A percentile compares a stretch with the other conserved stretches of the same genome.
phyloP scores from a whole-genome alignment of 2,329 filamentous ascomycete genomes.

The Pseudogymnoascus sp. region DNA sequence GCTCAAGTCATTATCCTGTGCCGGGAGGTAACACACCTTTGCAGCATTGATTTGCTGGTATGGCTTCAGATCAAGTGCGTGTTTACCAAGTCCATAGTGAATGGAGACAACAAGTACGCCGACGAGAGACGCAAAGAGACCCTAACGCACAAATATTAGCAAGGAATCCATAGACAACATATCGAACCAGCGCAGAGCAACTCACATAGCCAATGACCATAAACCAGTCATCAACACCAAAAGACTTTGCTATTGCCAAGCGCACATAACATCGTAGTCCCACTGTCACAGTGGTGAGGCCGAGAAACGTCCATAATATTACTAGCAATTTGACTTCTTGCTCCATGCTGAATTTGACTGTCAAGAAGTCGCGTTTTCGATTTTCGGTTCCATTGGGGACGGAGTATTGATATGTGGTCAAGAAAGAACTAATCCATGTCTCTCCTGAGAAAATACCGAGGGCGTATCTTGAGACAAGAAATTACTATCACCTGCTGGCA shows the following conservation, averaged over 20 bases:
- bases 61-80: slow-evolving; percentile 11
- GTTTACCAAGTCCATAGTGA: slow-evolving; percentile 17
- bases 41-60: slow-evolving; percentile 12
- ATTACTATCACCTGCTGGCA: background rate
- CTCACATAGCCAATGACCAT: slow-evolving; percentile 16
- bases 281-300: slow-evolving; percentile 15
- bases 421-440: background rate
- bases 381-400: background rate
- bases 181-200: background rate
- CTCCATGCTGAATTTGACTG: background rate
- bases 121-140: background rate
- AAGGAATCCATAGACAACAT: background rate
- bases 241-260: slow-evolving; percentile 14
- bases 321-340: background rate
- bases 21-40: slow-evolving; percentile 10
- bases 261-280: slow-evolving; percentile 16
- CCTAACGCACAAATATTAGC: background rate
- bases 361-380: background rate
- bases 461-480: background rate
- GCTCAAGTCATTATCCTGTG: background rate
- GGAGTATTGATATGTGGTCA: background rate
- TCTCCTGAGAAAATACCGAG: background rate
- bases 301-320: slow-evolving; percentile 10
- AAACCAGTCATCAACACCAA: slow-evolving; percentile 18
- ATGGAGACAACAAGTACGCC: slow-evolving; percentile 2